Evolutionary conservation across 306 rosid species (phyloP), one percentile per base, ranked within the genome.

Genomic region (Inga leiocalycina): DNA sequence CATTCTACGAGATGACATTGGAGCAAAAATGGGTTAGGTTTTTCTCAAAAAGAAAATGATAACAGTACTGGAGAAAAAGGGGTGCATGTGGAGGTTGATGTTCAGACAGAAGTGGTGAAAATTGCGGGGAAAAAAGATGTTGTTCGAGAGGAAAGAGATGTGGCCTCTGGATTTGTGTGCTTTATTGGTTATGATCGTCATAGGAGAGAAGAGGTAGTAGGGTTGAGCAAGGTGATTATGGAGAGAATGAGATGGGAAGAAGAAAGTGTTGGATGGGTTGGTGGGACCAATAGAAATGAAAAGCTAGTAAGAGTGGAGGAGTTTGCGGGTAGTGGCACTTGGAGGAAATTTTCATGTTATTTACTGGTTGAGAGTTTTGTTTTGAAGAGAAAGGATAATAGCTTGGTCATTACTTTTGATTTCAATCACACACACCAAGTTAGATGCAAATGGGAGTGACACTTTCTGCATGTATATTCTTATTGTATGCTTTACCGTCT

Each of bases 361-460:
- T 83, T 80, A 27, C 66, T 90, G 74, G 88, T 85, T 12, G 94
- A 91, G 71, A 93, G 85, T 37, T 93, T 88, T 87, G 64, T 80
- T 15, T 81, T 88, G 76, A 90, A 30, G 41, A 76, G 86, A 87
- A 79, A 78, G 90, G 84, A 89, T 86, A 81, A 89, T 10, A 88
- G 66, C 27, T 32, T 85, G 82, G 85, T 92, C 46, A 15, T 85
- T 17, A 30, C 83, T 14, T 76, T 59, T 78, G 91, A 93, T 71
- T 93, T 82, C 71, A 89, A 64, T 66, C 93, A 91, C 83, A 66
- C 83, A 71, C 89, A 90, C 76, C 93, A 89, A 67, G 84, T 83
- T 19, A 85, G 85, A 75, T 44, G 86, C 78, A 90, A 87, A 86
- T 88, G 94, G 92, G 91, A 87, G 75, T 89, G 91, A 77, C 12